Conservation (phyloP, 2,329 filamentous ascomycete species). For the Fusarium marasasianum region DNA sequence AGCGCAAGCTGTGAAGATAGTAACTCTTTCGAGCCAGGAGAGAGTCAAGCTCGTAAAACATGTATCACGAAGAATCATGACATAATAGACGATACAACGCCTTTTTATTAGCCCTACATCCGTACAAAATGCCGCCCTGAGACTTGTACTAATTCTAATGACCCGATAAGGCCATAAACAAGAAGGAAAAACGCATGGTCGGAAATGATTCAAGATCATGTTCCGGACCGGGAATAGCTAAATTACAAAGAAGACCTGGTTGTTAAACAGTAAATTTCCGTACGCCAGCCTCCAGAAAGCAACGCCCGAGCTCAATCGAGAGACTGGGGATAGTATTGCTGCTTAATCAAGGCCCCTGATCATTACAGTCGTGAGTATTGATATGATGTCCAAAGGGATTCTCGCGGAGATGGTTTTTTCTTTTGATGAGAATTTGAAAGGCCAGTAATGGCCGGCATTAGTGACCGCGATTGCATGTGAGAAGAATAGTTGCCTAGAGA, state of each 20-base stretch:
- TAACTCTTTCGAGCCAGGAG: not conserved
- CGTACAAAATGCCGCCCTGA: slow-evolving; percentile 30
- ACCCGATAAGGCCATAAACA: slow-evolving; percentile 20
- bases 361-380: slow-evolving; percentile 45
- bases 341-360: slow-evolving; percentile 38
- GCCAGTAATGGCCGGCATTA: slow-evolving; percentile 41
- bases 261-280: slow-evolving; percentile 37
- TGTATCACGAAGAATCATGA: slow-evolving; percentile 44
- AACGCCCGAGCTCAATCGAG: slow-evolving; percentile 20
- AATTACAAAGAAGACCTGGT: slow-evolving; percentile 41
- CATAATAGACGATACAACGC: slow-evolving; percentile 42
- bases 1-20: slow-evolving; percentile 60
- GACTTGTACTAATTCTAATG: slow-evolving; percentile 5
- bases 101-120: slow-evolving; percentile 32
- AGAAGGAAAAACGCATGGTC: slow-evolving; percentile 27
- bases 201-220: slow-evolving; percentile 27
- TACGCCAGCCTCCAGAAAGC: slow-evolving; percentile 39
- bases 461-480: slow-evolving; percentile 22
- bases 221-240: slow-evolving; percentile 31
- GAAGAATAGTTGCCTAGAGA: slow-evolving; percentile 58
- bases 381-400: slow-evolving; percentile 23
- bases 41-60: slow-evolving; percentile 12
- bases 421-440: slow-evolving; percentile 12
- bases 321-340: slow-evolving; percentile 27
- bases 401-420: slow-evolving; percentile 28